These are phyloP conservation scores for Drechslerella coelobrocha DNA, from an alignment of 2,329 filamentous ascomycete species.

Conservation along the genomic window DNA sequence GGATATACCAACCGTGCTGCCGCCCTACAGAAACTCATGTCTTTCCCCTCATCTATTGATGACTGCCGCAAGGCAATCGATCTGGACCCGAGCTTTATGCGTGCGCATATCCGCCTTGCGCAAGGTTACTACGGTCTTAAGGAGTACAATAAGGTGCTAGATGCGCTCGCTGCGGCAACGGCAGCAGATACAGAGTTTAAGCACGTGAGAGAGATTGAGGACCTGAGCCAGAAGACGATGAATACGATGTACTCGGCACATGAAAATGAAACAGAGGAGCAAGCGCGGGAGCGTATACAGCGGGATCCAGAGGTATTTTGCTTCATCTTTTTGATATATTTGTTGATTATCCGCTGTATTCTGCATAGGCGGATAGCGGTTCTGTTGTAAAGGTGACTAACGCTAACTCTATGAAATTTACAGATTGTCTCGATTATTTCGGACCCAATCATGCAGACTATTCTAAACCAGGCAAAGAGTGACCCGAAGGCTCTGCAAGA, in stretches of 20 bases:
- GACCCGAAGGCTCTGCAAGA: conserved; percentile 92
- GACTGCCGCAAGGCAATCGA: conserved; percentile 93
- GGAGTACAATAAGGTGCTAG: conserved; percentile 93
- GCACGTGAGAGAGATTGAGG: conserved; percentile 88
- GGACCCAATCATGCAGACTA: conserved; percentile 97
- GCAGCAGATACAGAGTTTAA: conserved; percentile 79
- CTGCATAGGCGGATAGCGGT: too few relatives aligned
- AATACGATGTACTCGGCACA: conserved; percentile 86
- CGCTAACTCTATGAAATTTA: conserved; percentile 9
- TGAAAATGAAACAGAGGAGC: conserved; percentile 93
- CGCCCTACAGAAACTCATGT: conserved; percentile 94
- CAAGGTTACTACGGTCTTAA: conserved; percentile 97
- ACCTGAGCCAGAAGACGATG: conserved; percentile 91
- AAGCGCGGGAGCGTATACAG: conserved; percentile 89
- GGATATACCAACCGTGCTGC: conserved; percentile 98
- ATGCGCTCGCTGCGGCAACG: conserved; percentile 81
- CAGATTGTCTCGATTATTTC: conserved; percentile 88
- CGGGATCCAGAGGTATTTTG: conserved; percentile 82
- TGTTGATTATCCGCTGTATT: background rate
- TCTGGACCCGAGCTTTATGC: conserved; percentile 88
- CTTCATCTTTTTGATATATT: background rate
- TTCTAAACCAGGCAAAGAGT: conserved; percentile 92
- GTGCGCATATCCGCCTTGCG: conserved; percentile 94
- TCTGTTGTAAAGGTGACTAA: background rate
- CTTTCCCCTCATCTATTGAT: conserved; percentile 89